A percentile compares a stretch with the other conserved stretches of the same genome.
Conservation (phyloP, 257 asterid genomes). For the Solanum acaule region DNA sequence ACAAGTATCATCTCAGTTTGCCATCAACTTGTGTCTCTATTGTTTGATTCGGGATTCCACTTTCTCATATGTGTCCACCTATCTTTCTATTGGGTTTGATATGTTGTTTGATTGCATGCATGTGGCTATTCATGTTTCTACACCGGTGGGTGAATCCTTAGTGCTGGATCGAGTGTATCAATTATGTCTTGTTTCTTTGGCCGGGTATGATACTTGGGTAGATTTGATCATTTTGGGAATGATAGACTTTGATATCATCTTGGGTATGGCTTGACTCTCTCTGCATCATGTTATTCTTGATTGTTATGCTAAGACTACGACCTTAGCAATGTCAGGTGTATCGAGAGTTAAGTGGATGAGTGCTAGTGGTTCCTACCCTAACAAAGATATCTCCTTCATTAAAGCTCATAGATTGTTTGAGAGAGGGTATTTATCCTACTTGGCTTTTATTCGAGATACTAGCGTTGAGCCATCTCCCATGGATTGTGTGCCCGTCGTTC, state of each 20-base stretch:
- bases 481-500: neutral
- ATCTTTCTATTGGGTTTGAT: neutral
- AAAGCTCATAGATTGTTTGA: neutral
- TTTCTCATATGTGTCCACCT: neutral
- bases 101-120: too few relatives aligned
- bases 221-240: neutral
- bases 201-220: neutral
- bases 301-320: neutral
- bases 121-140: neutral
- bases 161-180: neutral
- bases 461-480: neutral
- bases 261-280: neutral
- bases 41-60: neutral
- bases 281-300: too few relatives aligned
- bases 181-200: neutral
- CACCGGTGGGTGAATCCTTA: neutral
- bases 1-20: too few relatives aligned
- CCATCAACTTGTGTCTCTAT: neutral
- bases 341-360: neutral
- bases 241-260: neutral
- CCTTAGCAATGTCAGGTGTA: neutral
- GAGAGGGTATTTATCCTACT: neutral
- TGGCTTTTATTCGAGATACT: neutral
- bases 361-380: neutral
- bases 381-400: neutral